Base-by-base conservation (phyloP, 73 alveolate species). In the Uronychia binucleata region DNA sequence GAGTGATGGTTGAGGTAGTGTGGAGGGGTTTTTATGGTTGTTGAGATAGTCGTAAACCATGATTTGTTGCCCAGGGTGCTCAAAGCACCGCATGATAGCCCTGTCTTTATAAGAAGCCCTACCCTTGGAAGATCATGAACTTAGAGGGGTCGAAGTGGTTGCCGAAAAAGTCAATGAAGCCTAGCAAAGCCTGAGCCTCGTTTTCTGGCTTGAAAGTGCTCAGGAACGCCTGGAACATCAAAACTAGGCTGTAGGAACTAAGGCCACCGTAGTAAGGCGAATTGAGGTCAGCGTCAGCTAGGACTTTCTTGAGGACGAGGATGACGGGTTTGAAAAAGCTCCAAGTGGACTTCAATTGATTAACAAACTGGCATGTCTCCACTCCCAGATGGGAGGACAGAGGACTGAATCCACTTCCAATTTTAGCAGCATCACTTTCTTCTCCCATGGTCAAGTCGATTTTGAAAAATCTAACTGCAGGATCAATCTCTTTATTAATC, bases 261-360 rank as follows among this genome's bases (percentile, higher is more conserved):
- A 85, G 26, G 0, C 91, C 91, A 0, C 91, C 91, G 27, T 34
- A 57, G 30, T 77, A 85, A 1, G 91, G 91, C 34, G 57, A 28
- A 30, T 85, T 85, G 28, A 85, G 81, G 34, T 29, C 81, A 13
- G n/a, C 27, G 29, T 76, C 34, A 19, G 33, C 67, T 0, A 85
- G 76, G 32, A 85, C 57, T 75, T 77, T 85, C 76, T 85, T 85
- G 76, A 85, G 35, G 5, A 85, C 29, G 19, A 85, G 80, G 25
- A 85, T 84, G 0, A 85, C 78, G 1, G 91, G 86, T 28, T 58
- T 76, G n/a, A 85, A 31, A 74, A n/a, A 57, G 8, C 81, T 26
- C 13, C 58, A 46, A 0, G 11, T 1, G 1, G 25, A 0, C 28
- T 75, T 67, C 5, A 77, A 27, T 26, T 34, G 46, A 34, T 77